These are phyloP conservation scores for Fusarium coffeatum DNA, from an alignment of 2,329 filamentous ascomycete genomes.

Conservation along the genomic window DNA sequence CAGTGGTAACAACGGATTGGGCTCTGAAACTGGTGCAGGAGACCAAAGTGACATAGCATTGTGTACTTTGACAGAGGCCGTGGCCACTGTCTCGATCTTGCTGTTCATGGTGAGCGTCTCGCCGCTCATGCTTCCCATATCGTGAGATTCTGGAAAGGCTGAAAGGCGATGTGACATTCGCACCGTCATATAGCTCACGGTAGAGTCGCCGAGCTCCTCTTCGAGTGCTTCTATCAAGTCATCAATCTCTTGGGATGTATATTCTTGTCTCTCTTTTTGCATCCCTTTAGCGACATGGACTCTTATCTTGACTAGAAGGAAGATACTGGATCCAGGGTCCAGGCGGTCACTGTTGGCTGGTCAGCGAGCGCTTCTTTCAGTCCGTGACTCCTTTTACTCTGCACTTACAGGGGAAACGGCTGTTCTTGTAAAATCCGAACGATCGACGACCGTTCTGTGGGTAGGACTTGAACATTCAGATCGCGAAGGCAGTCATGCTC, in stretches of 20 bases:
- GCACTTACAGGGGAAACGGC: conserved; percentile 55
- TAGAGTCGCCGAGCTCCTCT: conserved; percentile 62
- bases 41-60: conserved; percentile 65
- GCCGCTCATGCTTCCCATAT: conserved; percentile 45
- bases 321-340: conserved; percentile 56
- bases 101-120: conserved; percentile 58
- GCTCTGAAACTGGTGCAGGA: conserved; percentile 52
- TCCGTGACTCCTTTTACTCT: neutral
- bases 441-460: conserved; percentile 55
- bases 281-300: conserved; percentile 45
- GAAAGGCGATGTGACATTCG: conserved; percentile 67
- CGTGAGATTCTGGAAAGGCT: conserved; percentile 58
- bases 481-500: conserved; percentile 63
- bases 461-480: conserved; percentile 59
- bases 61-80: conserved; percentile 62
- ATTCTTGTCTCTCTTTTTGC: conserved; percentile 20
- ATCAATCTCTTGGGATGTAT: conserved; percentile 60
- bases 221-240: conserved; percentile 70
- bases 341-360: conserved; percentile 54
- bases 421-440: conserved; percentile 61
- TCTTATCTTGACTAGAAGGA: conserved; percentile 62
- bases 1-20: conserved; percentile 57
- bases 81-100: conserved; percentile 63
- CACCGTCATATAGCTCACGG: conserved; percentile 63
- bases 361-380: conserved; percentile 12